A percentile compares a stretch with the other conserved stretches of the same genome.
phyloP scores from a whole-genome alignment of 257 asterid genomes.

The Prunella vulgaris region DNA sequence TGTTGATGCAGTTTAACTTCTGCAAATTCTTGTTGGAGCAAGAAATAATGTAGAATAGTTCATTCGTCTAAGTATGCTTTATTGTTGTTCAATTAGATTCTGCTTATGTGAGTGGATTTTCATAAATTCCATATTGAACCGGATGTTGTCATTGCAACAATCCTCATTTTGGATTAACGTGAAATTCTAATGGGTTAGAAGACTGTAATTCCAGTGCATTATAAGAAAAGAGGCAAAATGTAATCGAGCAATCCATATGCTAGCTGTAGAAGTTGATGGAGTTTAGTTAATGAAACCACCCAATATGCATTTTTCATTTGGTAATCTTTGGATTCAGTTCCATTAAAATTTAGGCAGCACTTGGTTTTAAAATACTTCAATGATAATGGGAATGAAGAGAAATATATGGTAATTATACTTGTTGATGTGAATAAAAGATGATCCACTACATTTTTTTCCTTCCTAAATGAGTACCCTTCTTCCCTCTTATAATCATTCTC shows the following conservation, averaged over 20 bases:
- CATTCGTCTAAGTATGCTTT: background rate
- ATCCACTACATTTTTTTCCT: too few species aligned
- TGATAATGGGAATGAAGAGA: too few species aligned
- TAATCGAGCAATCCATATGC: background rate
- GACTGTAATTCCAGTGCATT: background rate
- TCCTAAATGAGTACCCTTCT: too few species aligned
- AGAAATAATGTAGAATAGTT: background rate
- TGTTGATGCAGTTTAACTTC: background rate
- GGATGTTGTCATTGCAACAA: background rate
- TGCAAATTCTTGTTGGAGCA: background rate
- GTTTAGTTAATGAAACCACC: background rate
- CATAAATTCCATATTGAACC: background rate
- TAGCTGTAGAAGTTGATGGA: background rate
- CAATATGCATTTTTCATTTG: background rate
- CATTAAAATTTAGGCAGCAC: too few species aligned
- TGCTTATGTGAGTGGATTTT: background rate
- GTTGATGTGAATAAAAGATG: too few species aligned
- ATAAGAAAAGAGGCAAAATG: background rate
- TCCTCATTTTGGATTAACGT: background rate
- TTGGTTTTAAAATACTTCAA: too few species aligned
- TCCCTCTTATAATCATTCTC: too few species aligned
- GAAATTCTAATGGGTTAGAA: background rate
- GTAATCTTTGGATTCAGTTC: background rate
- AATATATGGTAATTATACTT: too few species aligned
- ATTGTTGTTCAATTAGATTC: background rate